Evolutionary conservation across 805 yeast species (phyloP), one percentile per base, ranked within the genome.

Genomic region (Pichia cephalocereana): DNA sequence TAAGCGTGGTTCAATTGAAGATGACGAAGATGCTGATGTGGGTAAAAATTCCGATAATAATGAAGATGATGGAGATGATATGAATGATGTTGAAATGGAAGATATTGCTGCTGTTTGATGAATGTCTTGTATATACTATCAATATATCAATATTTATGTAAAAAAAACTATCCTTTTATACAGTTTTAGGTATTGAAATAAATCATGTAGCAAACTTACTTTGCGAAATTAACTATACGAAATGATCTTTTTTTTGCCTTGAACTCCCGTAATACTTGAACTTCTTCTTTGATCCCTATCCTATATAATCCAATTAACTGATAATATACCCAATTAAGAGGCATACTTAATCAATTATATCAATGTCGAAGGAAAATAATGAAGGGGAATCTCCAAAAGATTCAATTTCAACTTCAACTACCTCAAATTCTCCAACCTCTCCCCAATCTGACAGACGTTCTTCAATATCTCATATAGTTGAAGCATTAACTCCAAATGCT

Each of bases 71-170:
- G 83, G 76, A 8, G 85, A 80, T 14, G 79, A 74, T n/a, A 80
- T 78, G 44, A 86, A 80, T 38, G 88, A 82, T 56, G 65, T 79
- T 38, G 87, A 82, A 54, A 81, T 84, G 89, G 90, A 83, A 60
- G 89, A 83, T 63, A 79, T 83, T 46, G 76, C 78, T 32, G 79
- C 63, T 46, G 40, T 53, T 17, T 54, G 37, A 43, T 9, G 9
- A 30, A 7, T 12, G 6, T 18, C 8, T 30, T 39, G 31, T 26
- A 3, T 32, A 26, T 38, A 27, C 43, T 11, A 40, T 11, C 44
- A 4, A 30, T 9, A 30, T 30, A 30, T 6, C 6, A 4, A 30
- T 9, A 30, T 30, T 7, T 30, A 9, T 30, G 6, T 9, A 11
- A 8, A 9, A 30, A 9, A 30, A 30, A 30, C 32, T 7, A 9